A percentile compares a stretch with the other conserved stretches of the same genome.
Conservation (phyloP, 2,329 filamentous ascomycete species). For the Biscogniauxia sp. region DNA sequence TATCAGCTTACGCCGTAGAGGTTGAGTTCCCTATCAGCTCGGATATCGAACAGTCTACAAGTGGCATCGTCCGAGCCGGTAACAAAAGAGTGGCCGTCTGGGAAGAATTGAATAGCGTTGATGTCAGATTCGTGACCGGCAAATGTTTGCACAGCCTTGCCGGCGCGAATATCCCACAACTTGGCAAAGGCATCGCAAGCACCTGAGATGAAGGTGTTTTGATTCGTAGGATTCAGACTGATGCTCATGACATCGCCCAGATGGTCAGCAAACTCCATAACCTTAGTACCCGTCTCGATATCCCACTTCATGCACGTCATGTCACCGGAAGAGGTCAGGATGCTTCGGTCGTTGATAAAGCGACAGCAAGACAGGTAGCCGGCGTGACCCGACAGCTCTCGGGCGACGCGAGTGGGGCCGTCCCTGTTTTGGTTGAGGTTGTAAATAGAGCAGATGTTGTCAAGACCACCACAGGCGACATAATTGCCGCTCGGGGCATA, state of each 20-base stretch:
- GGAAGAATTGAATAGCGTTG: constrained; percentile 99
- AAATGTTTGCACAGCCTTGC: constrained; percentile 98
- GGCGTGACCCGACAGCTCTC: constrained; percentile 93
- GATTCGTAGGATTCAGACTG: constrained; percentile 98
- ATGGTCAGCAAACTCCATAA: constrained; percentile 97
- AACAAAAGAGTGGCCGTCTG: constrained; percentile 96
- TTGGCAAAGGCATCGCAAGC: constrained; percentile 98
- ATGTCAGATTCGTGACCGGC: constrained; percentile 98
- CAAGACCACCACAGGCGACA: constrained; percentile 95
- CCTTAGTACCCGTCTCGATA: constrained; percentile 95
- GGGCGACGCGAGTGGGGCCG: constrained; percentile 92
- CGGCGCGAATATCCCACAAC: constrained; percentile 96
- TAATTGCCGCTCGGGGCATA: constrained; percentile 98
- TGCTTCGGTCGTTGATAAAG: constrained; percentile 97
- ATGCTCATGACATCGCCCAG: constrained; percentile 99
- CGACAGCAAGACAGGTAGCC: constrained; percentile 98
- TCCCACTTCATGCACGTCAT: constrained; percentile 99
- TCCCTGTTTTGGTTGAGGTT: constrained; percentile 93
- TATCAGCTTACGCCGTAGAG: constrained; percentile 60
- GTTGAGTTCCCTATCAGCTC: constrained; percentile 79
- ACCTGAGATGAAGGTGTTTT: constrained; percentile 99
- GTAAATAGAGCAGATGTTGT: constrained; percentile 99
- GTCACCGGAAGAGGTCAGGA: constrained; percentile 95
- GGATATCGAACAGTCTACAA: constrained; percentile 95
- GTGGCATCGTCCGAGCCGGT: constrained; percentile 97